These are phyloP conservation scores for Trypanosomatidae sp. DNA, from an alignment of 208 protist species.

Conservation along the genomic window DNA sequence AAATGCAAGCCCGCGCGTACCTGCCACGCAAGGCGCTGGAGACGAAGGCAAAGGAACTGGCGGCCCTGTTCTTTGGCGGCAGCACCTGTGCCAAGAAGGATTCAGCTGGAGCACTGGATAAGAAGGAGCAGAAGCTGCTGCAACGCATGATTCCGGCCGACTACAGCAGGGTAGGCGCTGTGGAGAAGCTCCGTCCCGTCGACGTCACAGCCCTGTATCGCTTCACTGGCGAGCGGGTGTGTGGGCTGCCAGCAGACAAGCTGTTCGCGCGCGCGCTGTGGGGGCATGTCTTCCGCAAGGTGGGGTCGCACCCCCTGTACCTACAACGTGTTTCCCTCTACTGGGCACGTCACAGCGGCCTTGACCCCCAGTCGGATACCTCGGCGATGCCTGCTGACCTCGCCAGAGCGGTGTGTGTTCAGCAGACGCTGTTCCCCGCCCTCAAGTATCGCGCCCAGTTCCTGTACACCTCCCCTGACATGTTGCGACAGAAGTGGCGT, in stretches of 20 bases:
- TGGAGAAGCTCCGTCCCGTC: slow-evolving; percentile 81
- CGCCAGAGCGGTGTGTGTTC: slow-evolving; percentile 61
- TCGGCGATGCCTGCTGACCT: slow-evolving; percentile 71
- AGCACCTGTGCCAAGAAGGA: slow-evolving; percentile 1
- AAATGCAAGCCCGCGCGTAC: slow-evolving; percentile 78
- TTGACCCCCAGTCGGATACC: slow-evolving; percentile 41
- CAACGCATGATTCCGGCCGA: slow-evolving; percentile 70
- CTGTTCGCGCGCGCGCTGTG: slow-evolving; percentile 72
- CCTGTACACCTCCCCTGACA: slow-evolving; percentile 79
- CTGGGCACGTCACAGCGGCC: slow-evolving; percentile 75
- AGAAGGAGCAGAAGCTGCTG: slow-evolving; percentile 80
- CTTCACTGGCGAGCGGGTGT: slow-evolving; percentile 77
- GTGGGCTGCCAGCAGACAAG: slow-evolving; percentile 30
- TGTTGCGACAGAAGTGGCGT: slow-evolving; percentile 82
- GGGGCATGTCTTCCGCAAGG: slow-evolving; percentile 84
- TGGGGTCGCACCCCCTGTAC: slow-evolving; percentile 75
- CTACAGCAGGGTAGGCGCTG: slow-evolving; percentile 67
- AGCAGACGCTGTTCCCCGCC: slow-evolving; percentile 82
- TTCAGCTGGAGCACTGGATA: slow-evolving; percentile 39
- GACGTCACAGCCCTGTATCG: slow-evolving; percentile 78
- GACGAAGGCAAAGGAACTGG: slow-evolving; percentile 48
- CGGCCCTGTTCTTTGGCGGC: slow-evolving; percentile 36
- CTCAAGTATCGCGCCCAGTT: slow-evolving; percentile 80
- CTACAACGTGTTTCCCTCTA: slow-evolving; percentile 74
- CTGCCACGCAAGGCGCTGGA: slow-evolving; percentile 69